A percentile compares a stretch with the other conserved stretches of the same genome.
Evolutionary conservation across 2,329 filamentous ascomycete species (phyloP).

Genomic region (Dothideomycetidae sp.): DNA sequence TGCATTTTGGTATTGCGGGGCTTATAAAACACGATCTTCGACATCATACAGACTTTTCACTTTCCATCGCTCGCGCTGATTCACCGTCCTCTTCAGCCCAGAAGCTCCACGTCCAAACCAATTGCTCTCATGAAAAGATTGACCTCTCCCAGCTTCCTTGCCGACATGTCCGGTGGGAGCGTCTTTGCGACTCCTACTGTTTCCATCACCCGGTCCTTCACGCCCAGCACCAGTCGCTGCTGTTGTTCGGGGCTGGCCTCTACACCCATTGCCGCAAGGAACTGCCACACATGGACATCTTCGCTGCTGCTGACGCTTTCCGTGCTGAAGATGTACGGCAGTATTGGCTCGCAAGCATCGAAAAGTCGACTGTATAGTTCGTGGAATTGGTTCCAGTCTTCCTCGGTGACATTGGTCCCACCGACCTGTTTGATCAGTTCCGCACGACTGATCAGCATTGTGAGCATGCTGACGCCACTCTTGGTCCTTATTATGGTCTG

Average conservation of each 20-base stretch:
- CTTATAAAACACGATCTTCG: too few species aligned
- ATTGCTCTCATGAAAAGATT: slow-evolving; percentile 98
- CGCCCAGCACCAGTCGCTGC: slow-evolving; percentile 80
- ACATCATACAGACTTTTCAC: too few species aligned
- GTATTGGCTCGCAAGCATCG: slow-evolving; percentile 67
- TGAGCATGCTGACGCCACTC: slow-evolving; percentile 78
- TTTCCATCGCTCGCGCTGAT: too few species aligned
- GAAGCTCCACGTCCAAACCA: slow-evolving; percentile 83
- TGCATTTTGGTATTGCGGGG: too few species aligned
- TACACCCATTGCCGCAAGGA: slow-evolving; percentile 87
- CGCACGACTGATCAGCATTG: slow-evolving; percentile 84
- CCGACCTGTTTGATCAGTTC: slow-evolving; percentile 81
- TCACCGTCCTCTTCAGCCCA: too few species aligned
- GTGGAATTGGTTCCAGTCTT: slow-evolving; percentile 71
- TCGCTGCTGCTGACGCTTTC: slow-evolving; percentile 63
- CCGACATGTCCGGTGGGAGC: slow-evolving; percentile 71
- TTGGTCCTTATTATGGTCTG: slow-evolving; percentile 73
- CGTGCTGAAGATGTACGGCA: slow-evolving; percentile 78
- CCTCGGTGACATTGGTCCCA: slow-evolving; percentile 48
- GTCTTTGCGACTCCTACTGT: slow-evolving; percentile 83
- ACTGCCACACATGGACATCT: slow-evolving; percentile 96
- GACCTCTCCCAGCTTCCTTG: slow-evolving; percentile 73
- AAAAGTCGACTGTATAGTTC: slow-evolving; percentile 76
- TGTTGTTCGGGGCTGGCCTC: slow-evolving; percentile 90
- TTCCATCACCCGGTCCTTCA: slow-evolving; percentile 96